Evolutionary conservation across 2,329 filamentous ascomycete species (phyloP), one percentile per base, ranked within the genome.

Genomic region (Ophiostoma novo-ulmi): DNA sequence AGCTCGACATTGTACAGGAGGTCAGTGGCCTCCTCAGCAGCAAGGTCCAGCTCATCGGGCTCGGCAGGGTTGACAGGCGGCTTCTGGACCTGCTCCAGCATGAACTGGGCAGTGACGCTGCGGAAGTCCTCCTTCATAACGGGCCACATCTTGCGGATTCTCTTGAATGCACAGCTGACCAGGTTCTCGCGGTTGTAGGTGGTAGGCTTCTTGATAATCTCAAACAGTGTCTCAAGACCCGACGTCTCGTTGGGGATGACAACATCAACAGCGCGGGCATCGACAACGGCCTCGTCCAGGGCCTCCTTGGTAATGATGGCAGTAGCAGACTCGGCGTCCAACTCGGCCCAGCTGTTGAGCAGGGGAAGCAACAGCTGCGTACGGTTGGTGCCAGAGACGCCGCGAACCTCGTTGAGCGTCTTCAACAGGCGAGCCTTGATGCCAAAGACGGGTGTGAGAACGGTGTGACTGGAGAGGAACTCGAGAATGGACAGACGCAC

Each of bases 331-430:
- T 81, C 78, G 11, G 83, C 80, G 13, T 80, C 79, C 31, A 91
- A 78, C 10, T 81, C 79, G 36, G 88, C 83, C 92, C 93, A 97
- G 76, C 85, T 83, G 71, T 87, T 84, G 41, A 97, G 82, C 3
- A 90, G 80, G 0, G 93, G 92, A n/a, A 94, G 81, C n/a, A 98
- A 81, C 31, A 91, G 83, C 74, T 91, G 88, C 1, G 88, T 91
- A 71, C 93, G 89, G 13, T 89, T 88, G 36, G 85, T 87, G 7
- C 82, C 81, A n/a, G 88, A 88, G 3, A 92, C 88, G 68, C 88
- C 85, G 76, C 93, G 93, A 68, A 94, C 83, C 70, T 88, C 85
- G 75, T 91, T 91, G 41, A 97, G 82, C 4, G 91, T 82, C 48
- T 84, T 84, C n/a, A 98, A 82, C 10, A 98, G 81, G 55, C 87